Evolutionary conservation across 108 stramenopile genomes (phyloP).

Genomic region (Skeletonema grethae): DNA sequence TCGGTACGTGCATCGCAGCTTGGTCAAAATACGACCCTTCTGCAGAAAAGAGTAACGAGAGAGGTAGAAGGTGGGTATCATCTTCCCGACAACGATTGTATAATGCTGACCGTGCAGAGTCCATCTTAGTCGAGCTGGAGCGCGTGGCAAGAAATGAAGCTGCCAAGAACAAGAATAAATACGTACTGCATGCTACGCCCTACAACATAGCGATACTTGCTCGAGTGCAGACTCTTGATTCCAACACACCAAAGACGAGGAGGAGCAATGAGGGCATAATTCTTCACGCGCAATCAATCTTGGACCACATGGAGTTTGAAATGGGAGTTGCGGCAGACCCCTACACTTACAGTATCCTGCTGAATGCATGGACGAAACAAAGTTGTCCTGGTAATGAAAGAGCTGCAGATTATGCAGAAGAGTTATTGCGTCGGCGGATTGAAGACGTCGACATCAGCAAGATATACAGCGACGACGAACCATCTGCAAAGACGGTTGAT

Average conservation of each 20-base stretch:
- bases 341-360: constrained; percentile 46
- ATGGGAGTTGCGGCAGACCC: constrained; percentile 33
- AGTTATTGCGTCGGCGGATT: constrained; percentile 38
- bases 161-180: constrained; percentile 23
- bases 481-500: neutral
- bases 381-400: constrained; percentile 43
- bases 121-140: constrained; percentile 39
- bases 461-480: constrained; percentile 4
- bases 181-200: constrained; percentile 33
- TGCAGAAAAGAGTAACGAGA: neutral
- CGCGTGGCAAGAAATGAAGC: constrained; percentile 27
- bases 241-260: neutral
- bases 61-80: constrained; percentile 6
- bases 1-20: constrained; percentile 39
- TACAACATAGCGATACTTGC: constrained; percentile 44
- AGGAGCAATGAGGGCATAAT: constrained; percentile 27
- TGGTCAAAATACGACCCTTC: constrained; percentile 29
- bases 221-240: constrained; percentile 22
- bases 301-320: constrained; percentile 45
- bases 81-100: constrained; percentile 15
- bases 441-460: constrained; percentile 28
- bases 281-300: constrained; percentile 33
- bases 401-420: constrained; percentile 45
- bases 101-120: constrained; percentile 41
- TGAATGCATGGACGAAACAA: constrained; percentile 40